phyloP scores from a whole-genome alignment of 495 filamentous ascomycete species.

The Cetradonia linearis region DNA sequence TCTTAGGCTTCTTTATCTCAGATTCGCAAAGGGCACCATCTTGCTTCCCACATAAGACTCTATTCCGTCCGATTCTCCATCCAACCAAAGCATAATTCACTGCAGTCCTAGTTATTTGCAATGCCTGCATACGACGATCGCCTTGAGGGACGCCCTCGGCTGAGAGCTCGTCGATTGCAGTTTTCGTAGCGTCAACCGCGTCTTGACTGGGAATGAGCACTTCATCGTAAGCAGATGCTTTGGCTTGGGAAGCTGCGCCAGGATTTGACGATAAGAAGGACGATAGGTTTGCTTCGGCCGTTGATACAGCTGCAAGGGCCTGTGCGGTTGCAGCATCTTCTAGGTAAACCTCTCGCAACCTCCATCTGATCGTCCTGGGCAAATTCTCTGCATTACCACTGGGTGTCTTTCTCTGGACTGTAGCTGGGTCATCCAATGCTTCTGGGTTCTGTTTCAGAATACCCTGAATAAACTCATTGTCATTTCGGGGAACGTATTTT shows the following conservation, averaged over 20 bases:
- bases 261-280: constrained; percentile 34
- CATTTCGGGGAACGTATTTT: constrained; percentile 56
- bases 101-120: constrained; percentile 85
- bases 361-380: constrained; percentile 77
- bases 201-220: constrained; percentile 88
- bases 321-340: constrained; percentile 88
- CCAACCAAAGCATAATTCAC: constrained; percentile 88
- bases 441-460: constrained; percentile 65
- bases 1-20: constrained; percentile 39
- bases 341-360: constrained; percentile 73
- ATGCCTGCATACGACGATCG: constrained; percentile 79
- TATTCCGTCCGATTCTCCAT: constrained; percentile 90
- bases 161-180: constrained; percentile 79
- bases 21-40: constrained; percentile 59
- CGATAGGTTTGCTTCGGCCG: constrained; percentile 44
- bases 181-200: constrained; percentile 83
- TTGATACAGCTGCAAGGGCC: constrained; percentile 49
- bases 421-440: constrained; percentile 53
- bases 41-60: constrained; percentile 68
- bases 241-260: constrained; percentile 40
- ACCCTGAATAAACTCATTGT: constrained; percentile 49
- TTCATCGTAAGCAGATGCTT: constrained; percentile 79
- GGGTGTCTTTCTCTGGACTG: constrained; percentile 43
- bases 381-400: constrained; percentile 45
- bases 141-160: constrained; percentile 75